phyloP scores from a whole-genome alignment of 164 flowering plant genomes.

The Brasenia schreberi region DNA sequence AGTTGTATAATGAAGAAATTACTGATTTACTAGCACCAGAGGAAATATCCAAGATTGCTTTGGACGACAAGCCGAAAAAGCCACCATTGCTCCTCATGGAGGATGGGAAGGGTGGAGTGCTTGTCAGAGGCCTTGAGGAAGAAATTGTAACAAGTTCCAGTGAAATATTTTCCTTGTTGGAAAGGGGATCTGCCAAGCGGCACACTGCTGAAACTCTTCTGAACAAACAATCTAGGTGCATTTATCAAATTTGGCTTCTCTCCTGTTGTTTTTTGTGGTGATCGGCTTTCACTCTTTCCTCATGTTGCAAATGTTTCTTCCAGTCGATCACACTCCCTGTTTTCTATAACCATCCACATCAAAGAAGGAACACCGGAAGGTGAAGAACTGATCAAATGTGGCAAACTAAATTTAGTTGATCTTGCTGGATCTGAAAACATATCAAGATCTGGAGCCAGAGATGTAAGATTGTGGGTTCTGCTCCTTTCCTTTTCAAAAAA shows the following conservation, averaged over 20 bases:
- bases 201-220: slow-evolving; percentile 94
- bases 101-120: slow-evolving; percentile 98
- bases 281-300: background rate
- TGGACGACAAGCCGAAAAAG: slow-evolving; percentile 80
- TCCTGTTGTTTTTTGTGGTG: background rate
- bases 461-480: slow-evolving; percentile 31
- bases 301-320: slow-evolving; percentile 3
- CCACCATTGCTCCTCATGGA: slow-evolving; percentile 65
- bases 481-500: no score
- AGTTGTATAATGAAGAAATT: slow-evolving; percentile 91
- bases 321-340: slow-evolving; percentile 97
- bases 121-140: slow-evolving; percentile 92
- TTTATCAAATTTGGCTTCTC: background rate
- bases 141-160: slow-evolving; percentile 86
- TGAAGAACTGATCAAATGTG: slow-evolving; percentile 60
- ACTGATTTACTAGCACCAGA: slow-evolving; percentile 92
- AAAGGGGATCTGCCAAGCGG: slow-evolving; percentile 89
- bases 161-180: slow-evolving; percentile 84
- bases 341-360: slow-evolving; percentile 90
- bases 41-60: slow-evolving; percentile 46
- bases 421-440: slow-evolving; percentile 98
- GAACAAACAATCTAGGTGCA: slow-evolving; percentile 88
- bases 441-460: slow-evolving; percentile 98
- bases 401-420: slow-evolving; percentile 93
- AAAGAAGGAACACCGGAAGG: slow-evolving; percentile 97